Evolutionary conservation across 1,284 basidiomycete genomes (phyloP), one percentile per base, ranked within the genome.

Genomic region (Sporisorium scitamineum): DNA sequence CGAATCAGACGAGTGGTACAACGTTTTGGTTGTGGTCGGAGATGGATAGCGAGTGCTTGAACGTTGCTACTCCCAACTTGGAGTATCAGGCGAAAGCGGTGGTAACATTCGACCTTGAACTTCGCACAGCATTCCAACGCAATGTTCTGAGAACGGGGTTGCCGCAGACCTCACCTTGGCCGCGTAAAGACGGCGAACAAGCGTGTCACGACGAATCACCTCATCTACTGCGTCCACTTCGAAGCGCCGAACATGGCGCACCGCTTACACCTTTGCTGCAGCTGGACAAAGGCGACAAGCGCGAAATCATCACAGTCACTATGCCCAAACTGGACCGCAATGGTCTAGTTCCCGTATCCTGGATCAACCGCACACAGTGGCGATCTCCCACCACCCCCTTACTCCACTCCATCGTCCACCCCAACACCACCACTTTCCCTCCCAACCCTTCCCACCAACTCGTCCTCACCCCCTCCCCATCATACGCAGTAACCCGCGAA

Each of bases 31-130:
- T 73, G 50, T 51, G 70, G 14, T 76, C 54, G 50, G 82, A 69
- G 80, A 83, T 52, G 84, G 84, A 54, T 87, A 85, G 77, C 87
- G 87, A 87, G 84, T 89, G 78, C 82, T 74, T 74, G 50, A 66
- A 74, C 53, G 59, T 68, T 22, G 54, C 61, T 18, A 74, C 88
- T 11, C 85, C 86, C 3, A 73, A 65, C 29, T 66, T 88, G 44
- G 84, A 87, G 48, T 60, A 80, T 14, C 72, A 74, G 6, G 77
- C 79, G 54, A 83, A 83, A 61, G 81, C 84, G 5, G 76, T 86
- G 74, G 69, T 82, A n/a, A n/a, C n/a, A n/a, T n/a, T 24, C 24
- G 42, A 45, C 2, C 32, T 24, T n/a, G 29, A 34, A 31, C 6
- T 32, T 31, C n/a, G n/a, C 32, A 37, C n/a, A n/a, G n/a, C n/a